These are phyloP conservation scores for Ramicandelaber brevisporus DNA, from an alignment of 192 early-diverging fungal species.

Conservation along the genomic window DNA sequence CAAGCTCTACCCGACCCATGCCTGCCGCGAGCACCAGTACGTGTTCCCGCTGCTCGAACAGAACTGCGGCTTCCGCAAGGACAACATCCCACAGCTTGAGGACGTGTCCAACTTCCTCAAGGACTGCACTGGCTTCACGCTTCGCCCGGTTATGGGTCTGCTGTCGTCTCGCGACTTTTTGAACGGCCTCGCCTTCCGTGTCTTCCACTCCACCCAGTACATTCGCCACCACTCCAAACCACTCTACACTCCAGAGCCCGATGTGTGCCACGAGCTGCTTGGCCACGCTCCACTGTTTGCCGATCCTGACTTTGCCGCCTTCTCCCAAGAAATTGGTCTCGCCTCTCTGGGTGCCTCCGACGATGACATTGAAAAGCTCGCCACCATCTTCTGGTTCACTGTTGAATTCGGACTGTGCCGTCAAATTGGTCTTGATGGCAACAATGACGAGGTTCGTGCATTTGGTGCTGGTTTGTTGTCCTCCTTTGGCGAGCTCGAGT, in stretches of 20 bases:
- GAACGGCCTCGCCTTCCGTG: slow-evolving; percentile 66
- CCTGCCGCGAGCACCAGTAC: slow-evolving; percentile 60
- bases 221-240: slow-evolving; percentile 59
- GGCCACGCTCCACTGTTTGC: slow-evolving; percentile 49
- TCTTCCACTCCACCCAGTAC: slow-evolving; percentile 75
- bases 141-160: slow-evolving; percentile 66
- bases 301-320: slow-evolving; percentile 61
- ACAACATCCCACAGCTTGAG: slow-evolving; percentile 60
- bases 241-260: slow-evolving; percentile 62
- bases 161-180: slow-evolving; percentile 63
- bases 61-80: slow-evolving; percentile 46
- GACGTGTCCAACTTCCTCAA: slow-evolving; percentile 56
- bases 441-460: slow-evolving; percentile 29
- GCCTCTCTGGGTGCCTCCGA: slow-evolving; percentile 60
- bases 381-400: slow-evolving; percentile 58
- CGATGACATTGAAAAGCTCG: slow-evolving; percentile 52
- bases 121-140: slow-evolving; percentile 54
- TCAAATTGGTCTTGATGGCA: slow-evolving; percentile 7
- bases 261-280: slow-evolving; percentile 67
- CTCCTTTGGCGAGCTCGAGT: slow-evolving; percentile 68
- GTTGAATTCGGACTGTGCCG: slow-evolving; percentile 65
- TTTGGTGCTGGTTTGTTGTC: slow-evolving; percentile 70
- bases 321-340: slow-evolving; percentile 65
- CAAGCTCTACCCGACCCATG: slow-evolving; percentile 36
- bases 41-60: slow-evolving; percentile 54